These are phyloP conservation scores for Neurospora sp. DNA, from an alignment of 495 filamentous ascomycete species.

Conservation along the genomic window DNA sequence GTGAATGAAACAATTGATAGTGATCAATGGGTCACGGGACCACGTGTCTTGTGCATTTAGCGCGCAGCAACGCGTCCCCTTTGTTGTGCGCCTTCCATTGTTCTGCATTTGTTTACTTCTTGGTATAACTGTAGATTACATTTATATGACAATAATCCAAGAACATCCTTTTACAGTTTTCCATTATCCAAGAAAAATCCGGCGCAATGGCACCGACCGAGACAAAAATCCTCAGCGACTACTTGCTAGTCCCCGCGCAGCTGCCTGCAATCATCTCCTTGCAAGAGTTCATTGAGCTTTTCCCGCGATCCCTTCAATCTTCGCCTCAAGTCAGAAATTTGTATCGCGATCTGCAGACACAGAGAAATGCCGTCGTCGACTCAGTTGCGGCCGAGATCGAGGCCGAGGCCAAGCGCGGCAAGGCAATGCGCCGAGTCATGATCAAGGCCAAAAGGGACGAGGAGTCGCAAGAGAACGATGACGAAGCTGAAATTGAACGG, in stretches of 20 bases:
- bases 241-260: slow-evolving; percentile 65
- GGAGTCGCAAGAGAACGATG: slow-evolving; percentile 47
- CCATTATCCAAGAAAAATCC: not conserved
- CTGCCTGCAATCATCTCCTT: slow-evolving; percentile 63
- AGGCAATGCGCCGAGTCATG: slow-evolving; percentile 51
- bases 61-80: slow-evolving; percentile 4
- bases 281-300: slow-evolving; percentile 63
- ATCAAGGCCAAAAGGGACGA: slow-evolving; percentile 42
- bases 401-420: slow-evolving; percentile 52
- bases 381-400: slow-evolving; percentile 58
- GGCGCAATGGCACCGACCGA: slow-evolving; percentile 60
- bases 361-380: slow-evolving; percentile 59
- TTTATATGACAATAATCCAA: not conserved
- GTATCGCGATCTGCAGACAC: slow-evolving; percentile 70
- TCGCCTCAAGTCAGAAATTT: slow-evolving; percentile 63
- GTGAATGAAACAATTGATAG: not conserved
- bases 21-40: not conserved
- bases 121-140: not conserved
- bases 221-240: slow-evolving; percentile 60
- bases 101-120: not conserved
- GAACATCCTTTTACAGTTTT: not conserved
- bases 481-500: slow-evolving; percentile 60
- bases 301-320: slow-evolving; percentile 56
- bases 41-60: not conserved
- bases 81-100: not conserved